Base-by-base conservation (phyloP, 208 protist species). In the Acanthamoeba healyi region DNA sequence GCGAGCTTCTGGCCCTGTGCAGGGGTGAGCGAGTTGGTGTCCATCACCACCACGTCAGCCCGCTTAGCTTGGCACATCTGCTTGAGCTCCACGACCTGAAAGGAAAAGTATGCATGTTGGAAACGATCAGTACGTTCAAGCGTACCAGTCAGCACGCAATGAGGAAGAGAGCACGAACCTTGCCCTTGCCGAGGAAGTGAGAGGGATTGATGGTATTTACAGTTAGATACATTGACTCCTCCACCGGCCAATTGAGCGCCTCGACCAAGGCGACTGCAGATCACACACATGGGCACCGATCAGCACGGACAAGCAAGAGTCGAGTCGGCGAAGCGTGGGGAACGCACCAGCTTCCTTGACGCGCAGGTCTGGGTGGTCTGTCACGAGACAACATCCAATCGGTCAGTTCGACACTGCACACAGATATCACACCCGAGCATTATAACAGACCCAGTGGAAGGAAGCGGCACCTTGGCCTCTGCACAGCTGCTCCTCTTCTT, bases 131-230 rank as follows among this genome's bases (percentile, higher is more conserved):
- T 19, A 12, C 7, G 7, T 12, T 54, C 7, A 1, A 54, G 17
- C 49, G 22, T 19, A 54, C 14, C 49, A 24, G 49, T 24, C 36
- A 24, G 17, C 17, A 1, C 32, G 10, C 5, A 34, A 9, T 15
- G n/a, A 58, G 77, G 40, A 56, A 54, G 34, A 6, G 19, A 24
- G n/a, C 26, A 87, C 38, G 42, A 26, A 91, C 58, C 58, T 91
- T 91, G 84, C 84, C 84, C 84, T 91, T 91, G 32, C 84, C 84
- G n/a, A 91, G 36, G 84, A 91, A 91, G 36, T 63, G 49, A 9
- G 84, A 63, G n/a, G 84, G 56, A n/a, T 91, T 91, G 46, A 91
- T 32, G 36, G 56, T 49, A 46, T 91, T 91, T 15, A 91, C 84
- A 49, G 49, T 91, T 26, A 70, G n/a, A 19, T 22, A 63, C 22